Evolutionary conservation across 805 yeast genomes (phyloP).

Genomic region (Hanseniaspora jakobsenii): DNA sequence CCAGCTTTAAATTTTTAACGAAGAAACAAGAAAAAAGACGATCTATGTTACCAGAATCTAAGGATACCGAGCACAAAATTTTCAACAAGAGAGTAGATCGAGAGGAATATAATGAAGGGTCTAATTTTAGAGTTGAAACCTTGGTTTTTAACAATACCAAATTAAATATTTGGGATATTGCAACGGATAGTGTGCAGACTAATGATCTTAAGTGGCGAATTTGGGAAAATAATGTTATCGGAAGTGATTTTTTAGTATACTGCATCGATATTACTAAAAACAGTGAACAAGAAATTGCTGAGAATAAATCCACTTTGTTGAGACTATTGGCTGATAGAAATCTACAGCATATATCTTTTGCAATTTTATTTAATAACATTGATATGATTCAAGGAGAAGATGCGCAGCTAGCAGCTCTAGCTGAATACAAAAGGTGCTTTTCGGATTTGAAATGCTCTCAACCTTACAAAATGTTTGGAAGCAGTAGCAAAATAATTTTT

Average conservation of each 20-base stretch:
- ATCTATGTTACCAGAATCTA: not conserved
- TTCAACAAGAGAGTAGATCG: slow-evolving; percentile 9
- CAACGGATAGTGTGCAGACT: slow-evolving; percentile 68
- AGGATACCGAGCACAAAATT: not conserved
- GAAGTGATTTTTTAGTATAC: slow-evolving; percentile 81
- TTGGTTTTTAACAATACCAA: slow-evolving; percentile 70
- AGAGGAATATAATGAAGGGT: slow-evolving; percentile 12
- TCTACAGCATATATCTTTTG: slow-evolving; percentile 39
- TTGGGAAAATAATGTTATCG: slow-evolving; percentile 93
- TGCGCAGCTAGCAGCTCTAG: slow-evolving; percentile 6
- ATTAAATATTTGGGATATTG: slow-evolving; percentile 83
- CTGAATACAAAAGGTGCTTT: not conserved
- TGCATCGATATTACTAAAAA: slow-evolving; percentile 65
- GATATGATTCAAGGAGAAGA: not conserved
- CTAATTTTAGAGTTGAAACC: slow-evolving; percentile 45
- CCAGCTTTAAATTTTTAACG: not conserved
- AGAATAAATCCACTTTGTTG: slow-evolving; percentile 64
- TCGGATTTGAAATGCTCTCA: not conserved
- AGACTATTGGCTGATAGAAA: slow-evolving; percentile 74
- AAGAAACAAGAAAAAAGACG: slow-evolving; percentile 1
- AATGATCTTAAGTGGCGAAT: slow-evolving; percentile 44
- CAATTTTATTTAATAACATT: not conserved
- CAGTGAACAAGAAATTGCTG: slow-evolving; percentile 58
- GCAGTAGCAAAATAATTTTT: not conserved
- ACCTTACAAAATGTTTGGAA: not conserved